Evolutionary conservation across 2,329 filamentous ascomycete species (phyloP), one percentile per base, ranked within the genome.

Genomic region (Talaromyces sp.): DNA sequence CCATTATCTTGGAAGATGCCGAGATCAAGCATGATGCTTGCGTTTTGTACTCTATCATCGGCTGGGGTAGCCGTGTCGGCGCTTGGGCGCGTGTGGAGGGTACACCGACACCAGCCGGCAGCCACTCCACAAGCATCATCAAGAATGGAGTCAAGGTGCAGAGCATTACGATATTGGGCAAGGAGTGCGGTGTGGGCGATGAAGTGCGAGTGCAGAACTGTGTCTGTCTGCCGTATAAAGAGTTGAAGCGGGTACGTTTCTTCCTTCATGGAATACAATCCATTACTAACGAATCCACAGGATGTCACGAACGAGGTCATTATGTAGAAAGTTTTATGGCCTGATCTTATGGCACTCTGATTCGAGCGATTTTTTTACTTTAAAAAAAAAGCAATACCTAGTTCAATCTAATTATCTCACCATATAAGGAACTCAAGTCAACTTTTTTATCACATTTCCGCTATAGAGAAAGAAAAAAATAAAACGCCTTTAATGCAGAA

Each of bases 81-180:
- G 92, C 94, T n/a, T 99, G 95, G 95, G 93, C 95, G 61, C 90
- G 95, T 77, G 94, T 99, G 31, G 95, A 99, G 80, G 95, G 95
- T 63, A 97, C 93, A 0, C 93, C 94, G 0, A 96, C 91, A 17
- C 90, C 93, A 0, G 88, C 92, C 63, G 89, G 86, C 61, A 97
- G 90, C 82, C 94, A 98, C 82, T 91, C 88, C 62, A 98, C 94
- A 15, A 97, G 90, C 80, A 93, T 98, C 73, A 85, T 98, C 79
- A 98, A 97, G 87, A 96, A 97, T 74, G 95, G 95, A 61, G 89
- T 98, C 79, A 98, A 98, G 85, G 95, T 99, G 61, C 95, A 98
- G 84, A 96, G 92, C 79, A 95, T 98, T 75, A 98, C 94, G 56
- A 99, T 98, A 70, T 80, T 99, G 68, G 94, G 94, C 76, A 97